Percentiles rank a stretch among this genome's conserved stretches.
phyloP scores from a whole-genome alignment of 208 protist genomes.

The Crithidia brevicula region DNA sequence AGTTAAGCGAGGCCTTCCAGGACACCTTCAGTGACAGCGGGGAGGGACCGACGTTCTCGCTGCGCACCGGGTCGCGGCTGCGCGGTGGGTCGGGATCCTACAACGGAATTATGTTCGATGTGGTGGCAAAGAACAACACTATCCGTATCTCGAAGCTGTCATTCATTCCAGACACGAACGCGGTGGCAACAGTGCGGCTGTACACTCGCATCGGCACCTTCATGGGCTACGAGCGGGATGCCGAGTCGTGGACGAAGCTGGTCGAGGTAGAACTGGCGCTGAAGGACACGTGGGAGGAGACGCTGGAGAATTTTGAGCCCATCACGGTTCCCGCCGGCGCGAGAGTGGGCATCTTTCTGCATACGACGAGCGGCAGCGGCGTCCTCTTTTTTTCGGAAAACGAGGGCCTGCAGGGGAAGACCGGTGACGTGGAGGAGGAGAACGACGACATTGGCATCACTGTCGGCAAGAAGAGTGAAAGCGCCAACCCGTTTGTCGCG shows the following conservation, averaged over 20 bases:
- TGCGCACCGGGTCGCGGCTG: constrained; percentile 60
- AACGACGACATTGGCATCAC: constrained; percentile 89
- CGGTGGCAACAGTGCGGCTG: constrained; percentile 61
- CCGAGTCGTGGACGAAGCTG: constrained; percentile 60
- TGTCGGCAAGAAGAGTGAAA: constrained; percentile 86
- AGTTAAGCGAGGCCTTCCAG: constrained; percentile 58
- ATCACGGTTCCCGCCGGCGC: constrained; percentile 73
- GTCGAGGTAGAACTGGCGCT: constrained; percentile 58
- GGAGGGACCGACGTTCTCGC: constrained; percentile 57
- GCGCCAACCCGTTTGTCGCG: constrained; percentile 58
- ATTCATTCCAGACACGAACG: constrained; percentile 84
- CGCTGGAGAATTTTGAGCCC: constrained; percentile 70
- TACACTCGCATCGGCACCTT: constrained; percentile 79
- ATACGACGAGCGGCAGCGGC: constrained; percentile 83
- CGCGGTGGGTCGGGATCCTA: constrained; percentile 75
- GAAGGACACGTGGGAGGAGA: constrained; percentile 55
- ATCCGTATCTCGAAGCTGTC: constrained; percentile 72
- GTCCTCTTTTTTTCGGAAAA: constrained; percentile 85
- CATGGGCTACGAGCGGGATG: constrained; percentile 65
- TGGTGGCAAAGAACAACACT: constrained; percentile 74
- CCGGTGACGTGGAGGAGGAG: constrained; percentile 75
- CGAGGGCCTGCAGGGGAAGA: constrained; percentile 73
- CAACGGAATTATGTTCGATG: constrained; percentile 93
- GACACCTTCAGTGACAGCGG: constrained; percentile 41
- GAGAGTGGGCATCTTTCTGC: constrained; percentile 75